Conservation (phyloP, 768 basidiomycete species). For the Boletus sensibilis region DNA sequence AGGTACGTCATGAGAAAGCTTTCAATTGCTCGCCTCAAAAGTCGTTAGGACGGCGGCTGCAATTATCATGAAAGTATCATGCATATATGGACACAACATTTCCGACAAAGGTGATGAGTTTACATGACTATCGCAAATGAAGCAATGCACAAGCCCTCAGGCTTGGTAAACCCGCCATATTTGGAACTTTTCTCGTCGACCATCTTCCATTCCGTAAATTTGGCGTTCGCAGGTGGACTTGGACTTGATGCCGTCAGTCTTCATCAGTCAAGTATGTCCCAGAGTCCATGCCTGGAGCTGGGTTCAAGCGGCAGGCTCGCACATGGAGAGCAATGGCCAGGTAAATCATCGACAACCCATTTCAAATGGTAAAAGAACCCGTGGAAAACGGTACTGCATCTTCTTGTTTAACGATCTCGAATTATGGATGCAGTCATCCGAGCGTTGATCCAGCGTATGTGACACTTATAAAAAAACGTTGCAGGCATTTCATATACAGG, state of each 20-base stretch:
- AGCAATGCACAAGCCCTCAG: slow-evolving; percentile 30
- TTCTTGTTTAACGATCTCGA: slow-evolving; percentile 43
- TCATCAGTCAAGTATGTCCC: slow-evolving; percentile 46
- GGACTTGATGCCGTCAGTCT: neutral
- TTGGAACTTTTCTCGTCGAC: slow-evolving; percentile 46
- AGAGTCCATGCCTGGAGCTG: slow-evolving; percentile 47
- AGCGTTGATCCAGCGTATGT: slow-evolving; percentile 35
- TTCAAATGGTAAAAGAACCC: slow-evolving; percentile 46
- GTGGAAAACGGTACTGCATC: slow-evolving; percentile 37
- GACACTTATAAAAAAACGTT: slow-evolving; percentile 33
- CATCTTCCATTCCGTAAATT: slow-evolving; percentile 32
- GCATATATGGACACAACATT: too few species aligned
- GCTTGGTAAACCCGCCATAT: slow-evolving; percentile 39
- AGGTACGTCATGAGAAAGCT: too few species aligned
- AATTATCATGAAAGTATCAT: too few species aligned
- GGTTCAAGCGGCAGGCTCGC: too few species aligned
- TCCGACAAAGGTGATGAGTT: slow-evolving; percentile 29
- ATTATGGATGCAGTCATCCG: slow-evolving; percentile 28
- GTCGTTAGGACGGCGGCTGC: too few species aligned
- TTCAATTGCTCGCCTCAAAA: too few species aligned
- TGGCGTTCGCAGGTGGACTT: neutral
- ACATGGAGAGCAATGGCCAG: slow-evolving; percentile 25
- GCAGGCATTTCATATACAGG: slow-evolving; percentile 48
- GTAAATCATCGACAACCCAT: slow-evolving; percentile 33
- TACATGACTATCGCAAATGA: slow-evolving; percentile 42